These are phyloP conservation scores for Calonectria fujianensis DNA, from an alignment of 2,329 filamentous ascomycete genomes.

Conservation along the genomic window DNA sequence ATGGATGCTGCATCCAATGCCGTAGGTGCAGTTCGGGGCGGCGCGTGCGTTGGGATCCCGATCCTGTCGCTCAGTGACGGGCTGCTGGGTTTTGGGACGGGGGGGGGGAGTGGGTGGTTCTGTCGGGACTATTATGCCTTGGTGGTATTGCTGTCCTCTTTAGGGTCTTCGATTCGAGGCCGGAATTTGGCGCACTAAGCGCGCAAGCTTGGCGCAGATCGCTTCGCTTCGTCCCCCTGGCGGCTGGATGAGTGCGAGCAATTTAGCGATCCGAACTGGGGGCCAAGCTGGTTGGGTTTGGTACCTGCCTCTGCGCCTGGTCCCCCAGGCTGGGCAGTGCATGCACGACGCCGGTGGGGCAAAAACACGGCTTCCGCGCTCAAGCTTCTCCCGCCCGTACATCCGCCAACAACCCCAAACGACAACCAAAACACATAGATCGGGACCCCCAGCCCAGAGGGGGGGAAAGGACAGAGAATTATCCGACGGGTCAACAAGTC, in stretches of 20 bases:
- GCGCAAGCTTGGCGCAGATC: slow-evolving; percentile 38
- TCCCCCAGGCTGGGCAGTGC: slow-evolving; percentile 1
- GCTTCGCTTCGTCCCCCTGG: slow-evolving; percentile 21
- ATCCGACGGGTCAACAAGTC: slow-evolving; percentile 15
- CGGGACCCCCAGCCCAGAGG: background rate
- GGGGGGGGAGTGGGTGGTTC: slow-evolving; percentile 1
- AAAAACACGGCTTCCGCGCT: slow-evolving; percentile 9
- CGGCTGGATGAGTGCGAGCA: slow-evolving; percentile 10
- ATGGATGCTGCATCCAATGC: slow-evolving; percentile 22
- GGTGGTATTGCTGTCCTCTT: slow-evolving; percentile 15
- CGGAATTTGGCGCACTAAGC: slow-evolving; percentile 45
- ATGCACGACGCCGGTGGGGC: slow-evolving; percentile 28
- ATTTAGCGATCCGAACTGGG: slow-evolving; percentile 12
- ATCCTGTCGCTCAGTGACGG: slow-evolving; percentile 22
- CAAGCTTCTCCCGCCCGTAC: slow-evolving; percentile 22
- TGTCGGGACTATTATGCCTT: slow-evolving; percentile 16
- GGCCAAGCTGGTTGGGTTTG: background rate
- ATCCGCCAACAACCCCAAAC: slow-evolving; percentile 36
- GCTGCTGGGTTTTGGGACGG: slow-evolving; percentile 15
- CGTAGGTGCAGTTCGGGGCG: slow-evolving; percentile 26
- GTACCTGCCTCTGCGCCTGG: slow-evolving; percentile 28
- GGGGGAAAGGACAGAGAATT: background rate
- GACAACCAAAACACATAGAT: slow-evolving; percentile 10
- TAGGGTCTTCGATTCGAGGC: slow-evolving; percentile 29
- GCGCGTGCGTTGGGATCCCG: slow-evolving; percentile 12